A percentile compares a stretch with the other conserved stretches of the same genome.
phyloP scores from a whole-genome alignment of 2,329 filamentous ascomycete species.

The Aspergillus pseudoglaucus region DNA sequence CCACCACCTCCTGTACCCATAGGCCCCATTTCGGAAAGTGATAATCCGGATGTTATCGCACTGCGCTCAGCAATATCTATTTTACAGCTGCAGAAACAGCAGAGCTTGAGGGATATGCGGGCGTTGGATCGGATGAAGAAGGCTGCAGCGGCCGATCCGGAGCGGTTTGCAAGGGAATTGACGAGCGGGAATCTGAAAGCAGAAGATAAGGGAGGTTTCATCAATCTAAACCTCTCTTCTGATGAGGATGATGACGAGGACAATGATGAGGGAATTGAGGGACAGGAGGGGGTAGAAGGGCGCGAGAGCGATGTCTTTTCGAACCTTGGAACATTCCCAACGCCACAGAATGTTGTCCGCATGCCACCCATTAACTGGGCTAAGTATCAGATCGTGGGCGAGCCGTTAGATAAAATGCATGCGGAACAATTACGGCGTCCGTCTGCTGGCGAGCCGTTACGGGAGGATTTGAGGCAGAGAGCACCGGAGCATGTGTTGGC shows the following conservation, averaged over 20 bases:
- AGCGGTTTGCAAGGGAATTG: conserved; percentile 65
- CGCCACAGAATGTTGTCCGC: conserved; percentile 73
- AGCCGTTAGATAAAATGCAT: conserved; percentile 76
- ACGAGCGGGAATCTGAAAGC: conserved; percentile 53
- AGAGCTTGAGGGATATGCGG: conserved; percentile 68
- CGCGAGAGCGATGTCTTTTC: background rate
- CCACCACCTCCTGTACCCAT: conserved; percentile 32
- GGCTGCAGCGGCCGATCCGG: conserved; percentile 63
- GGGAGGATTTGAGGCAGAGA: conserved; percentile 26
- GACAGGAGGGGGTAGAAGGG: background rate
- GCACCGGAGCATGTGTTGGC: conserved; percentile 49
- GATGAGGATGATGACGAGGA: conserved; percentile 33
- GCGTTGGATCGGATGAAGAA: conserved; percentile 63
- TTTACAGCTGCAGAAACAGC: conserved; percentile 76
- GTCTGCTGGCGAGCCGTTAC: conserved; percentile 34
- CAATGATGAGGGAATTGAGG: conserved; percentile 16
- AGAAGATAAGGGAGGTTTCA: conserved; percentile 24
- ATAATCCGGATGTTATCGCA: conserved; percentile 81
- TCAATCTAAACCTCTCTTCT: conserved; percentile 29
- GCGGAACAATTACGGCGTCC: conserved; percentile 68
- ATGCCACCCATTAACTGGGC: conserved; percentile 91
- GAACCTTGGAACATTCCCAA: conserved; percentile 61
- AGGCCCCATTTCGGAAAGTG: conserved; percentile 37
- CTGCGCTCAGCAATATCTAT: conserved; percentile 79
- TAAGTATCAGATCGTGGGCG: conserved; percentile 85